Conservation (phyloP, 1,284 basidiomycete genomes). For the Cryptococcus sp. region DNA sequence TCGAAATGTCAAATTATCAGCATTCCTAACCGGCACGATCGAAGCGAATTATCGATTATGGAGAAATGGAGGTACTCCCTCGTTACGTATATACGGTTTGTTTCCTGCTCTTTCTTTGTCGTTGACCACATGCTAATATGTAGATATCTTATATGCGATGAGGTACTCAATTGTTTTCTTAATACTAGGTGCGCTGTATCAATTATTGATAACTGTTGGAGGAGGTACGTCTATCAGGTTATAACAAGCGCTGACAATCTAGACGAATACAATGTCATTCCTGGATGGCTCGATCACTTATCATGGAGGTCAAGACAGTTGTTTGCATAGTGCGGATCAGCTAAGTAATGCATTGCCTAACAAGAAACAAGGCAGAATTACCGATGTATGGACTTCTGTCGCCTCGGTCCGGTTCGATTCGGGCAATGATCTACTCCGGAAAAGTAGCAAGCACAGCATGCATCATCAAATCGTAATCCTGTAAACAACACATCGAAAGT, state of each 20-base stretch:
- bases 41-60: slow-evolving; percentile 34
- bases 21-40: slow-evolving; percentile 30
- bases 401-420: too few relatives aligned
- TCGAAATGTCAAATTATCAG: slow-evolving; percentile 29
- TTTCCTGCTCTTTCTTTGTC: neutral
- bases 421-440: too few relatives aligned
- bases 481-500: too few relatives aligned
- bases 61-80: slow-evolving; percentile 31
- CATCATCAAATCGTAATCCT: too few relatives aligned
- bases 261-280: slow-evolving; percentile 40
- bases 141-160: slow-evolving; percentile 27
- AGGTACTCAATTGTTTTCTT: slow-evolving; percentile 31
- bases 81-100: slow-evolving; percentile 21
- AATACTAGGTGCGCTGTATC: slow-evolving; percentile 34
- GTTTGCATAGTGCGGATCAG: too few relatives aligned
- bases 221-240: slow-evolving; percentile 28
- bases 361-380: too few relatives aligned
- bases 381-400: too few relatives aligned
- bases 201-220: slow-evolving; percentile 21
- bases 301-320: slow-evolving; percentile 11
- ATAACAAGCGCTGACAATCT: neutral
- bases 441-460: too few relatives aligned
- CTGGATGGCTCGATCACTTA: slow-evolving; percentile 23
- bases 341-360: too few relatives aligned
- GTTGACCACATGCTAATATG: neutral